Evolutionary conservation across 768 basidiomycete genomes (phyloP).

Genomic region (Russula sp.): DNA sequence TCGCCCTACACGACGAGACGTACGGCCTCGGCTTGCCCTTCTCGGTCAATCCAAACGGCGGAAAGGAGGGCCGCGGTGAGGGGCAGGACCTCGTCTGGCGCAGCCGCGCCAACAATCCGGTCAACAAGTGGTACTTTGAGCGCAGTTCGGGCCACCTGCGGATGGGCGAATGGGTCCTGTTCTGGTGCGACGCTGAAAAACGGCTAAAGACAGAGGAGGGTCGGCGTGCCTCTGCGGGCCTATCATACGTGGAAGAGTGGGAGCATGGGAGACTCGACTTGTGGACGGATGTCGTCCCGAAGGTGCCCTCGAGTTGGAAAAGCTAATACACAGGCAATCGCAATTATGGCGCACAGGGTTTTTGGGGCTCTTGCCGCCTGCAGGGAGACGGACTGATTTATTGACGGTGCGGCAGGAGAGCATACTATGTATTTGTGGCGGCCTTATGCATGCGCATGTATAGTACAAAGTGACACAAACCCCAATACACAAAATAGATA

Average conservation of each 20-base stretch:
- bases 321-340: slow-evolving; percentile 13
- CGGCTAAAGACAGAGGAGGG: slow-evolving; percentile 65
- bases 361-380: neutral
- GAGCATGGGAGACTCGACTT: slow-evolving; percentile 61
- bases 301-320: slow-evolving; percentile 78
- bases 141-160: slow-evolving; percentile 86
- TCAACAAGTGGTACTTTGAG: slow-evolving; percentile 99
- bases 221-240: slow-evolving; percentile 52
- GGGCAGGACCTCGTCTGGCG: slow-evolving; percentile 98
- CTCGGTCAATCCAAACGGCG: slow-evolving; percentile 93
- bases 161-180: slow-evolving; percentile 84
- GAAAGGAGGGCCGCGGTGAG: slow-evolving; percentile 80
- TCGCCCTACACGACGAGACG: slow-evolving; percentile 95
- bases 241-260: slow-evolving; percentile 72
- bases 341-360: neutral
- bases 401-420: neutral
- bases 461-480: neutral
- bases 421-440: slow-evolving; percentile 13
- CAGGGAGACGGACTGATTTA: neutral
- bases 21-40: slow-evolving; percentile 92
- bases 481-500: neutral
- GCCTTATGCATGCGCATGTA: neutral
- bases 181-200: slow-evolving; percentile 98
- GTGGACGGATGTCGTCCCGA: slow-evolving; percentile 64
- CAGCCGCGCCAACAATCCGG: slow-evolving; percentile 84